Evolutionary conservation across 2,329 filamentous ascomycete genomes (phyloP), one percentile per base, ranked within the genome.

Genomic region (Zymoseptoria ardabiliae): DNA sequence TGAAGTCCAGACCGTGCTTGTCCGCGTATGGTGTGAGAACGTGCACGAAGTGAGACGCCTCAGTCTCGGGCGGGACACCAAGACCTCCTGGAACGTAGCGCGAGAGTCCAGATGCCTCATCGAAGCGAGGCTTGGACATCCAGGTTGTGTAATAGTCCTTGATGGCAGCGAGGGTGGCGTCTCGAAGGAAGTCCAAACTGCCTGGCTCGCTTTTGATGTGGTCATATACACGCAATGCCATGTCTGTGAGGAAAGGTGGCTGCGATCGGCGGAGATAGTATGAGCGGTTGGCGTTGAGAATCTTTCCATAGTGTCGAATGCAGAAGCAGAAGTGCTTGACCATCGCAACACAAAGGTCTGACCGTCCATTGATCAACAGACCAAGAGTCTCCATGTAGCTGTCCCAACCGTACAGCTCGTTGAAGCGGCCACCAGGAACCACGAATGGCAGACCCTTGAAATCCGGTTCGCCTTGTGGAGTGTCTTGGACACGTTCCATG

Each of bases 331-430:
- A 97, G 78, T 99, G 96, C 68, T 84, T 81, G 55, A 97, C 92
- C 91, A 99, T 97, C 54, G 88, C 84, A 78, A 97, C 96, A 66
- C 91, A 91, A 58, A 97, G 78, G 69, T 97, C 86, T 21, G 91
- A 85, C 60, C 90, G 86, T 71, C 94, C 89, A 71, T 93, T 91
- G 67, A 91, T 85, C 60, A 97, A 79, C 60, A 99, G 81, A 19
- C 94, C 94, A 2, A 97, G 80, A 4, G 93, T 94, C 73, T 93
- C 90, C 91, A 99, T 97, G 79, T 97, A 99, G 73, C 91, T 97
- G 76, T 99, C 94, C 94, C 94, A 99, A 53, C 93, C 93, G 72
- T 99, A 99, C 21, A 99, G 77, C 74, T 99, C 94, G 75, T 99
- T 99, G 85, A 99, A 99, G 28, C 94, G 85, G 22, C 94, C 94